phyloP scores from a whole-genome alignment of 345 rosid species.

The Orychophragmus violaceus region DNA sequence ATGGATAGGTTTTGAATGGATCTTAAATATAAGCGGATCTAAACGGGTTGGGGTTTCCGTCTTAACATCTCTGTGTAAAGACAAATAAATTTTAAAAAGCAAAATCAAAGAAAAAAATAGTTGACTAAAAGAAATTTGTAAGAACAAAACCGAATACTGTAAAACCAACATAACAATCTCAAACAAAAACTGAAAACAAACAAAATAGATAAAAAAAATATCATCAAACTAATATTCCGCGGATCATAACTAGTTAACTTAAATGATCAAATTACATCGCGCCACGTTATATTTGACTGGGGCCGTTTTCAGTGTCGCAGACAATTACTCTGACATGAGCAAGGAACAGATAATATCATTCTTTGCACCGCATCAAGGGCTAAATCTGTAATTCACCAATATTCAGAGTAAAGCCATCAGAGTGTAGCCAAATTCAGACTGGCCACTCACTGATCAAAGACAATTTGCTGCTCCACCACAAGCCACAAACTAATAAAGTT shows the following conservation, averaged over 20 bases:
- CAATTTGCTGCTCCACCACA: conserved; percentile 19
- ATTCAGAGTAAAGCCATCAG: conserved; percentile 15
- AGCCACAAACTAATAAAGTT: conserved; percentile 3
- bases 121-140: too few relatives aligned
- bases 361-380: background rate
- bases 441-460: conserved; percentile 11
- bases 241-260: background rate
- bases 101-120: too few relatives aligned
- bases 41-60: too few relatives aligned
- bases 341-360: background rate
- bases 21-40: too few relatives aligned
- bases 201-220: too few relatives aligned
- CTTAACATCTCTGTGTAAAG: too few relatives aligned
- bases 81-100: too few relatives aligned
- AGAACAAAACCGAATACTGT: too few relatives aligned
- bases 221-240: too few relatives aligned
- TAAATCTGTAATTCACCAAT: background rate
- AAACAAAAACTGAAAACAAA: too few relatives aligned
- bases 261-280: background rate
- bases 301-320: background rate
- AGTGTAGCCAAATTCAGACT: conserved; percentile 1
- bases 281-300: background rate
- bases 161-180: too few relatives aligned
- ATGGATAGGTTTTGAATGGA: too few relatives aligned
- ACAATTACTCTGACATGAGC: conserved; percentile 23